Conservation (phyloP, 371 early-diverging fungal species). For the Phascolomyces articulosus region DNA sequence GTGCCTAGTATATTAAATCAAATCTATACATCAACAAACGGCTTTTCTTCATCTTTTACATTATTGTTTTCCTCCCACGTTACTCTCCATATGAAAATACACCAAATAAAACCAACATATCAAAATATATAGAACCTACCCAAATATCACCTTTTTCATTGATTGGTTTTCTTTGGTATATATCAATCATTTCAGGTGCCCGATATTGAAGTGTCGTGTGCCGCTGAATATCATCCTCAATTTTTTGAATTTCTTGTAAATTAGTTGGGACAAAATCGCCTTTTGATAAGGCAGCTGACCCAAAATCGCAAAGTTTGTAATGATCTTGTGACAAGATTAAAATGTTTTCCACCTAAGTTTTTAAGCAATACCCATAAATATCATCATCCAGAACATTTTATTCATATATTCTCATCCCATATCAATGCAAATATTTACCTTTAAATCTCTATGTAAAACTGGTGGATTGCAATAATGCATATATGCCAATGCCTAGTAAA, state of each 20-base stretch:
- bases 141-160: slow-evolving; percentile 85
- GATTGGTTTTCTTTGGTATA: slow-evolving; percentile 80
- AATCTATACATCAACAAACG: too few species aligned
- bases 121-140: slow-evolving; percentile 15
- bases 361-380: not conserved
- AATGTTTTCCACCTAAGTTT: slow-evolving; percentile 57
- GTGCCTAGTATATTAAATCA: slow-evolving; percentile 60
- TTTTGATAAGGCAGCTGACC: slow-evolving; percentile 75
- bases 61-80: too few species aligned
- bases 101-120: not conserved
- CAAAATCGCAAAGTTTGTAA: slow-evolving; percentile 95
- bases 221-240: slow-evolving; percentile 64
- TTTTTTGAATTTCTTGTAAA: slow-evolving; percentile 66
- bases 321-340: slow-evolving; percentile 53
- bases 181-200: slow-evolving; percentile 92
- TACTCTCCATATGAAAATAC: too few species aligned
- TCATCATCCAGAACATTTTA: not conserved
- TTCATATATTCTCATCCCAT: not conserved
- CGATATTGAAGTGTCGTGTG: slow-evolving; percentile 93
- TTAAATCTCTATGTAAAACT: slow-evolving; percentile 86
- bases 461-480: slow-evolving; percentile 83
- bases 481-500: slow-evolving; percentile 79
- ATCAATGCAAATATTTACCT: slow-evolving; percentile 53
- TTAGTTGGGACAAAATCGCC: slow-evolving; percentile 60
- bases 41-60: too few species aligned